phyloP scores from a whole-genome alignment of 768 basidiomycete species.

The Tricholoma flavovirens region DNA sequence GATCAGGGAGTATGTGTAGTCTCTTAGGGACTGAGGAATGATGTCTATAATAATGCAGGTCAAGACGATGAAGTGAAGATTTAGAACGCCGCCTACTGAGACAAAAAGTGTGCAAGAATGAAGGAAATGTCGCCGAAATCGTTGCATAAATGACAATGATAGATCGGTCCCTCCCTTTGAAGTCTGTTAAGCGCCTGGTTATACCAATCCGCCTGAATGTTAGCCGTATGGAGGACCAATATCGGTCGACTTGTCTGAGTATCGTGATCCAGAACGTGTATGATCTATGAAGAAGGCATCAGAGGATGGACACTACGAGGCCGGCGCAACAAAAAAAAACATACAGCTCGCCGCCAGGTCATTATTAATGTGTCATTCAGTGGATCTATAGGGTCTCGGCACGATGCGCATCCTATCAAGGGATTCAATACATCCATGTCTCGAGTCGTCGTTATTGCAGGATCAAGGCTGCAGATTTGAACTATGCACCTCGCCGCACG shows the following conservation, averaged over 20 bases:
- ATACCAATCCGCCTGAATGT: background rate
- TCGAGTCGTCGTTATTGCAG: slow-evolving; percentile 15
- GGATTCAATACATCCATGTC: slow-evolving; percentile 20
- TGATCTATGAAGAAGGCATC: slow-evolving; percentile 8
- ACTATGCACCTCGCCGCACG: slow-evolving; percentile 14
- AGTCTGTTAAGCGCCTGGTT: slow-evolving; percentile 3
- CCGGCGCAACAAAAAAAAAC: slow-evolving; percentile 8
- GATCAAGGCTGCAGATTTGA: slow-evolving; percentile 17
- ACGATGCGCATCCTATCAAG: slow-evolving; percentile 22
- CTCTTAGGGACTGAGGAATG: background rate
- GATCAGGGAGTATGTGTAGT: background rate
- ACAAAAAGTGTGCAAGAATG: background rate
- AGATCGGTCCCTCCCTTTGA: slow-evolving; percentile 9
- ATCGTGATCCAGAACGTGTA: slow-evolving; percentile 13
- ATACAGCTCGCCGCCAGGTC: slow-evolving; percentile 20
- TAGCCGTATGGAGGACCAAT: slow-evolving; percentile 2
- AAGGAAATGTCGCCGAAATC: background rate
- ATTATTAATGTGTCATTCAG: slow-evolving; percentile 16
- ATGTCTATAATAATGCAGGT: background rate
- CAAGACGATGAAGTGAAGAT: background rate
- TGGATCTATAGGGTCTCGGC: slow-evolving; percentile 7
- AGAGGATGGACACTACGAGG: too few species aligned
- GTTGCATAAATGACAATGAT: slow-evolving; percentile 14
- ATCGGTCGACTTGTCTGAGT: slow-evolving; percentile 4
- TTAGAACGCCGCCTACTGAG: background rate